Percentiles rank a stretch among this genome's conserved stretches.
Evolutionary conservation across 1,139 yeast genomes (phyloP).

Genomic region (Hyphopichia khmerensis): DNA sequence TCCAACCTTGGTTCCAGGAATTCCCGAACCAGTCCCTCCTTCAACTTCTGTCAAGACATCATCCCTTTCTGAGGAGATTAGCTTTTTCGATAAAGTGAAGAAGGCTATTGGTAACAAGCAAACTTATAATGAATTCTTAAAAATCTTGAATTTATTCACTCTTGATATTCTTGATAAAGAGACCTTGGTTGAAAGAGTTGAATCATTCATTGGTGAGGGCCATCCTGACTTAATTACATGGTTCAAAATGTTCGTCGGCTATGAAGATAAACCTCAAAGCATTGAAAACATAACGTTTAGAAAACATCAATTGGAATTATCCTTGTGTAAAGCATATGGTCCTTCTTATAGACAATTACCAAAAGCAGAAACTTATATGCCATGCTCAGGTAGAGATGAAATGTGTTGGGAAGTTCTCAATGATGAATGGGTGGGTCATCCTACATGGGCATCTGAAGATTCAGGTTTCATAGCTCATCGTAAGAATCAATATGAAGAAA

Average conservation of each 20-base stretch:
- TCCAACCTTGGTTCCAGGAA: slow-evolving; percentile 80
- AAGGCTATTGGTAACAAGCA: slow-evolving; percentile 88
- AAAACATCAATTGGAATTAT: slow-evolving; percentile 85
- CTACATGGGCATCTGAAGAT: slow-evolving; percentile 99
- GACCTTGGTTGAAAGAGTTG: slow-evolving; percentile 80
- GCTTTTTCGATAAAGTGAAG: slow-evolving; percentile 89
- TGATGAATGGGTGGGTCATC: slow-evolving; percentile 99
- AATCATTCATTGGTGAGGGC: slow-evolving; percentile 75
- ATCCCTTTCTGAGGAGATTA: slow-evolving; percentile 76
- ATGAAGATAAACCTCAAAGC: slow-evolving; percentile 69
- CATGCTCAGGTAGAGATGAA: slow-evolving; percentile 97
- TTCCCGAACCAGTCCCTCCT: slow-evolving; percentile 84
- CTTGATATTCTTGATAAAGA: slow-evolving; percentile 86
- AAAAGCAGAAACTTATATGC: slow-evolving; percentile 93
- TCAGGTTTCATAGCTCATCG: slow-evolving; percentile 97
- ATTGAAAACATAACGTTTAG: slow-evolving; percentile 88
- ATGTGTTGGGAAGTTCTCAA: slow-evolving; percentile 99
- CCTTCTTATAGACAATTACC: slow-evolving; percentile 94
- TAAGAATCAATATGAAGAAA: slow-evolving; percentile 96
- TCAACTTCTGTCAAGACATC: slow-evolving; percentile 51
- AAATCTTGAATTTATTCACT: slow-evolving; percentile 79
- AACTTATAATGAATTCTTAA: slow-evolving; percentile 86
- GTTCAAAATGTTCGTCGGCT: slow-evolving; percentile 92
- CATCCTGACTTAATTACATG: slow-evolving; percentile 79
- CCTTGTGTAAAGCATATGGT: slow-evolving; percentile 85